Evolutionary conservation across 257 asterid species (phyloP).

Genomic region (Solanum appendiculatum): DNA sequence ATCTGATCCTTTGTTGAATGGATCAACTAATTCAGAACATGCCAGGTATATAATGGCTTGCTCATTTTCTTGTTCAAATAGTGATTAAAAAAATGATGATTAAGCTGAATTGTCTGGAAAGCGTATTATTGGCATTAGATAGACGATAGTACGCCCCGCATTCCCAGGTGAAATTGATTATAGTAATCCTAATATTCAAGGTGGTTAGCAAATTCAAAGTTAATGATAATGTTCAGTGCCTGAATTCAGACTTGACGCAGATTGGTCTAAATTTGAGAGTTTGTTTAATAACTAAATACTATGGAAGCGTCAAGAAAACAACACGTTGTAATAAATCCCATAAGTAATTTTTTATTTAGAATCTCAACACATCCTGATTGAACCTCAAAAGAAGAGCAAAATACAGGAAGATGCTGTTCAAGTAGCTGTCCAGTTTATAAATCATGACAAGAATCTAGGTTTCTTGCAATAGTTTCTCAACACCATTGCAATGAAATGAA

Average conservation of each 20-base stretch:
- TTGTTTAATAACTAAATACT: background rate
- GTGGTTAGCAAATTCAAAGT: background rate
- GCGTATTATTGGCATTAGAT: background rate
- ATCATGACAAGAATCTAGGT: background rate
- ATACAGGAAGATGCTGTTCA: background rate
- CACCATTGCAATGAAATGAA: too few species aligned
- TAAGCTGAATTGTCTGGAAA: too few species aligned
- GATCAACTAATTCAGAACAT: too few species aligned
- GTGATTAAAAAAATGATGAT: too few species aligned
- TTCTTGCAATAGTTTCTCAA: slow-evolving; percentile 7
- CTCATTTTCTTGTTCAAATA: too few species aligned
- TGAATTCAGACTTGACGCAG: background rate
- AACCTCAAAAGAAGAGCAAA: background rate
- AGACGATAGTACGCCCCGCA: too few species aligned
- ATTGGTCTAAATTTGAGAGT: background rate
- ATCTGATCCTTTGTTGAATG: background rate
- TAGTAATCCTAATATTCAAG: background rate
- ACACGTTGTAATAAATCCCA: too few species aligned
- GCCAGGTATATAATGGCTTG: too few species aligned
- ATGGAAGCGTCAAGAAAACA: too few species aligned
- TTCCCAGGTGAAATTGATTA: background rate
- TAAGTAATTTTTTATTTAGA: too few species aligned
- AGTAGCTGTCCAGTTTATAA: background rate
- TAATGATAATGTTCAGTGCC: background rate
- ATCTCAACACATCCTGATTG: background rate